phyloP scores from a whole-genome alignment of 768 basidiomycete species.

The Jaapia argillacea region DNA sequence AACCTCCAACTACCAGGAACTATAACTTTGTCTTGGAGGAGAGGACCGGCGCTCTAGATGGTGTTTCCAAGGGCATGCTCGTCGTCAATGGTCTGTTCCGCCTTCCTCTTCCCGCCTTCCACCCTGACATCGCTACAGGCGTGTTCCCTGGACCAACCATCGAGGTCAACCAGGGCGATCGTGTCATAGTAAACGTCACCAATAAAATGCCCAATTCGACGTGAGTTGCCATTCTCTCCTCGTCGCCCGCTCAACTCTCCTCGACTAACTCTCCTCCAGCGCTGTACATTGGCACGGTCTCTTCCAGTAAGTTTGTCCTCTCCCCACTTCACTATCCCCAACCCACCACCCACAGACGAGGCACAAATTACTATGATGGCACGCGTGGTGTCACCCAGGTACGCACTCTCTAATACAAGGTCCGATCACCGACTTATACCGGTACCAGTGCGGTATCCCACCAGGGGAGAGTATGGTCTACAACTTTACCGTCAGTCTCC shows the following conservation, averaged over 20 bases:
- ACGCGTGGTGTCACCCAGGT: too few species aligned
- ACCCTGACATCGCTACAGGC: constrained; percentile 7
- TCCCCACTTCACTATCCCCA: too few species aligned
- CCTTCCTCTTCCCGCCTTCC: neutral
- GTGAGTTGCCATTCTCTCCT: constrained; percentile 8
- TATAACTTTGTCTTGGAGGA: constrained; percentile 33
- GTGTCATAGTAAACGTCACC: constrained; percentile 24
- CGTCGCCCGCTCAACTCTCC: neutral
- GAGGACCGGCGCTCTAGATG: constrained; percentile 30
- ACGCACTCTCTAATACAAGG: too few species aligned
- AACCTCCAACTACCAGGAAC: too few species aligned
- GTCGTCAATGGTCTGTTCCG: constrained; percentile 32
- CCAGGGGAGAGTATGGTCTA: too few species aligned
- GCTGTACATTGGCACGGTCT: too few species aligned
- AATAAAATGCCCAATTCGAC: constrained; percentile 23
- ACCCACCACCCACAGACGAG: too few species aligned
- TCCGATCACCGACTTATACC: too few species aligned
- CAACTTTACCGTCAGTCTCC: too few species aligned
- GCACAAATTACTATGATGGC: too few species aligned
- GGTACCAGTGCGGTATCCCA: too few species aligned
- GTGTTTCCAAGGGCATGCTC: constrained; percentile 29
- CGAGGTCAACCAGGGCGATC: constrained; percentile 25
- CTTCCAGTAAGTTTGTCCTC: too few species aligned
- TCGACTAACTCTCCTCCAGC: constrained; percentile 4
- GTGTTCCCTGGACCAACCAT: constrained; percentile 28